Evolutionary conservation across 345 rosid species (phyloP).

Genomic region (Melaleuca quinquenervia): DNA sequence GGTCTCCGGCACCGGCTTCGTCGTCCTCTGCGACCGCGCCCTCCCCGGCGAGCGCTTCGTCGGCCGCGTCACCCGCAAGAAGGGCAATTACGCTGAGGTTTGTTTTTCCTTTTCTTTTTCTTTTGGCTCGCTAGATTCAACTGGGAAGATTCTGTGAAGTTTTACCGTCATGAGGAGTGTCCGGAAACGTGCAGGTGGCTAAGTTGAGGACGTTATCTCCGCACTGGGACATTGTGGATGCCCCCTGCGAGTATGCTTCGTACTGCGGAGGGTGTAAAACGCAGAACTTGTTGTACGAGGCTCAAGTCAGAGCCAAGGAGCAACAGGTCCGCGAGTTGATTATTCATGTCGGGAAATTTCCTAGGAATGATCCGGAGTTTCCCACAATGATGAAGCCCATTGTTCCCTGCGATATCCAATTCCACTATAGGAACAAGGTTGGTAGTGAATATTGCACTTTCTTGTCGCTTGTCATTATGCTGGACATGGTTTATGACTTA

Average conservation of each 20-base stretch:
- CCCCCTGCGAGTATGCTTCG: constrained; percentile 87
- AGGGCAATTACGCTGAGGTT: constrained; percentile 86
- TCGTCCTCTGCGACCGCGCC: constrained; percentile 85
- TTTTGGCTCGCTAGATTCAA: not conserved
- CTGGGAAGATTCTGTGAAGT: not conserved
- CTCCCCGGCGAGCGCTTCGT: constrained; percentile 88
- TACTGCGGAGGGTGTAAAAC: constrained; percentile 87
- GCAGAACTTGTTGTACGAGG: constrained; percentile 68
- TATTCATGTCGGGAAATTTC: constrained; percentile 60
- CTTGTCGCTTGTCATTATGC: not conserved
- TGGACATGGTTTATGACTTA: not conserved
- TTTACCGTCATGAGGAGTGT: not conserved
- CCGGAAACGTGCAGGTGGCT: constrained; percentile 29
- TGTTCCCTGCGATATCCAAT: constrained; percentile 71
- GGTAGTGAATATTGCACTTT: not conserved
- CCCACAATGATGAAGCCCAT: constrained; percentile 55
- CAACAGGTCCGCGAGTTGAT: constrained; percentile 66
- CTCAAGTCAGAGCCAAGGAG: constrained; percentile 82
- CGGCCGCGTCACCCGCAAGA: constrained; percentile 75
- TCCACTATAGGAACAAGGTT: constrained; percentile 86
- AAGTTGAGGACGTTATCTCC: constrained; percentile 68
- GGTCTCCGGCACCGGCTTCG: constrained; percentile 70
- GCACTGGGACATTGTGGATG: constrained; percentile 66
- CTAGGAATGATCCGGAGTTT: constrained; percentile 29
- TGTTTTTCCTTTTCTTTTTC: not conserved